Base-by-base conservation (phyloP, 1,284 basidiomycete species). In the Inonotus obliquus region DNA sequence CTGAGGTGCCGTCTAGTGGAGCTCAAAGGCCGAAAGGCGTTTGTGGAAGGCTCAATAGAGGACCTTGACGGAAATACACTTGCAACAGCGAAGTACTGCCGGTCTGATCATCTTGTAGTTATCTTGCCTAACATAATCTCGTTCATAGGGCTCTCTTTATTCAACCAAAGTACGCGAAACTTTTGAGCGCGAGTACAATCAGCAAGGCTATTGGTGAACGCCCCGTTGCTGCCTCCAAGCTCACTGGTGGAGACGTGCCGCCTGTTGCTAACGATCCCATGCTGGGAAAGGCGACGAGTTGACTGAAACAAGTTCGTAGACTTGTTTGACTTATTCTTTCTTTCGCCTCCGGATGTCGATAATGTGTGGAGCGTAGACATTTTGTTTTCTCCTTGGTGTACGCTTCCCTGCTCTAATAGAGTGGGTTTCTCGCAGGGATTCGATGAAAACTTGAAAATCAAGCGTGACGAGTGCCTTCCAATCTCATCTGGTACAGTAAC, bases 1-100 rank as follows among this genome's bases (percentile, higher is more conserved):
- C 78, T 92, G 65, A 83, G 85, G 67, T 87, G 89, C 1, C 76
- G 77, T 54, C 74, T 94, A 1, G 75, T 79, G 1, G 83, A 89
- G 65, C 74, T 79, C 19, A 82, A 87, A 66, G 94, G 93, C 0
- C 83, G 94, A 39, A 96, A 95, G 74, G 84, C 81, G 1, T 74
- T 75, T 1, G 92, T 96, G 11, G 77, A 78, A 21, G 95, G 87
- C 0, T 76, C 74, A 6, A 81, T 98, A 52, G 89, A 93, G 74
- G 88, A 89, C 64, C 72, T 94, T 4, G 78, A 89, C 19, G 94
- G 94, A 0, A 87, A 85, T 54, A 71, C 88, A 9, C 80, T 98
- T 0, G 91, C 89, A 2, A 89, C 94, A 69, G 94, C 93, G 0
- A 81, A 77, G 92, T 92, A 65, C 27, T 37, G 19, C 49, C 17